Percentiles rank a stretch among this genome's conserved stretches.
phyloP scores from a whole-genome alignment of 192 early-diverging fungal species.

The Borealophlyctis nickersoniae region DNA sequence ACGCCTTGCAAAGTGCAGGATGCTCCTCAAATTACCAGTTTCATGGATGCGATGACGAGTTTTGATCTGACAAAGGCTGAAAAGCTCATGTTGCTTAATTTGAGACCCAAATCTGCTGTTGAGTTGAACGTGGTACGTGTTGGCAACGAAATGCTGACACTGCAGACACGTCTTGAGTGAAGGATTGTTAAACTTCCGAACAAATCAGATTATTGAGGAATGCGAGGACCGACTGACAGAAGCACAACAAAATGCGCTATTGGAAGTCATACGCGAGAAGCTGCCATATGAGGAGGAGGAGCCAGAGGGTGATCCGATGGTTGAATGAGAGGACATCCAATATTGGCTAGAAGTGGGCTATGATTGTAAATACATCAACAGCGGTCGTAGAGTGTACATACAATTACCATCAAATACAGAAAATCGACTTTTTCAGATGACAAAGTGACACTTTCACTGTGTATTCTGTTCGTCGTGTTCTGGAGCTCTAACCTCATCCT shows the following conservation, averaged over 20 bases:
- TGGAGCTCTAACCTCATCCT: background rate
- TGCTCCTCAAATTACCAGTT: slow-evolving; percentile 40
- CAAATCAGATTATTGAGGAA: slow-evolving; percentile 73
- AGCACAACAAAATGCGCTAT: slow-evolving; percentile 50
- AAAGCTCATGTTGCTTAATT: slow-evolving; percentile 70
- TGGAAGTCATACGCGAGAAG: slow-evolving; percentile 41
- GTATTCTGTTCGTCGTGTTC: slow-evolving; percentile 2
- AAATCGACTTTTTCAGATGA: background rate
- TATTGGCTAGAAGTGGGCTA: no score
- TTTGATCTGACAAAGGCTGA: slow-evolving; percentile 69
- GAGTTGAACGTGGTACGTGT: slow-evolving; percentile 61
- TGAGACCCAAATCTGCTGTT: slow-evolving; percentile 60
- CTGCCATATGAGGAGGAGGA: slow-evolving; percentile 47
- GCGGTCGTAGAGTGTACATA: slow-evolving; percentile 25
- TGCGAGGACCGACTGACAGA: slow-evolving; percentile 61
- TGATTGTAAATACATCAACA: no score
- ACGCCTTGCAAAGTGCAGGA: slow-evolving; percentile 61
- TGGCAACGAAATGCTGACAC: background rate
- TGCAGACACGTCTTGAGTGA: background rate
- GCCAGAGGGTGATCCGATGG: slow-evolving; percentile 35
- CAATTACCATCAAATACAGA: background rate
- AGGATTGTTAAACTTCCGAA: slow-evolving; percentile 1
- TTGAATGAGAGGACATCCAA: no score
- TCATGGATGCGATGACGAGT: slow-evolving; percentile 41
- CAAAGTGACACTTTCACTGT: background rate